phyloP scores from a whole-genome alignment of 2,329 filamentous ascomycete species.

The Pseudogymnoascus sp. region DNA sequence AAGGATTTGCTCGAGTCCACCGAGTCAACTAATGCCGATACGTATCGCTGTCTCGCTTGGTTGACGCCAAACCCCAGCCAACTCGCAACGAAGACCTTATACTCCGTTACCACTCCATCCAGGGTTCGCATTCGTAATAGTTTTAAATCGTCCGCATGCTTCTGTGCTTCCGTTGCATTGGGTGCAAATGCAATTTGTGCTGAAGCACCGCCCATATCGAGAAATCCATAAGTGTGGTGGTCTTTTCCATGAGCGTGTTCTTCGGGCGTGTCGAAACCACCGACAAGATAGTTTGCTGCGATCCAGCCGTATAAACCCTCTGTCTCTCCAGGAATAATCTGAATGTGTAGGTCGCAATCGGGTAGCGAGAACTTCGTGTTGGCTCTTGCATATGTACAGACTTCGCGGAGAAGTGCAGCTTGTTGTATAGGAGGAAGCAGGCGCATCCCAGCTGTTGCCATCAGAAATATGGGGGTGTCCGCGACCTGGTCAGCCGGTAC shows the following conservation, averaged over 20 bases:
- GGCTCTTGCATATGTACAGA: conserved; percentile 72
- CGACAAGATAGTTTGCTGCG: conserved; percentile 88
- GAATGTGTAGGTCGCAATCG: conserved; percentile 83
- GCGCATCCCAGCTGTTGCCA: conserved; percentile 93
- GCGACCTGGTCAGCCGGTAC: conserved; percentile 68
- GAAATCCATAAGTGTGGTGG: conserved; percentile 91
- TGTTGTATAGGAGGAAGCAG: conserved; percentile 69
- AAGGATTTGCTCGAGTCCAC: conserved; percentile 47
- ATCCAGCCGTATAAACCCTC: conserved; percentile 97
- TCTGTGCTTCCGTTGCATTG: conserved; percentile 80
- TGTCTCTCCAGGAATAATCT: conserved; percentile 91
- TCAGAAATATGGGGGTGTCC: conserved; percentile 86
- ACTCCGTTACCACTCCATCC: conserved; percentile 68
- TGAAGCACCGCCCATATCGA: conserved; percentile 97
- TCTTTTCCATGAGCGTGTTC: conserved; percentile 73
- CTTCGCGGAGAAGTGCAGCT: conserved; percentile 60
- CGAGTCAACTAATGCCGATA: conserved; percentile 64
- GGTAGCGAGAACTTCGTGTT: conserved; percentile 76
- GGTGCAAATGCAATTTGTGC: conserved; percentile 97
- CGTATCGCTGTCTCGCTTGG: conserved; percentile 75
- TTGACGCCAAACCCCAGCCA: conserved; percentile 98
- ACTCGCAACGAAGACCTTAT: conserved; percentile 88
- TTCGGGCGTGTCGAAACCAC: conserved; percentile 73
- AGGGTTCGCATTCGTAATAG: conserved; percentile 76
- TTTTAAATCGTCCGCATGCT: conserved; percentile 83